These are phyloP conservation scores for Chaetomium tenue DNA, from an alignment of 495 filamentous ascomycete genomes.

Conservation along the genomic window DNA sequence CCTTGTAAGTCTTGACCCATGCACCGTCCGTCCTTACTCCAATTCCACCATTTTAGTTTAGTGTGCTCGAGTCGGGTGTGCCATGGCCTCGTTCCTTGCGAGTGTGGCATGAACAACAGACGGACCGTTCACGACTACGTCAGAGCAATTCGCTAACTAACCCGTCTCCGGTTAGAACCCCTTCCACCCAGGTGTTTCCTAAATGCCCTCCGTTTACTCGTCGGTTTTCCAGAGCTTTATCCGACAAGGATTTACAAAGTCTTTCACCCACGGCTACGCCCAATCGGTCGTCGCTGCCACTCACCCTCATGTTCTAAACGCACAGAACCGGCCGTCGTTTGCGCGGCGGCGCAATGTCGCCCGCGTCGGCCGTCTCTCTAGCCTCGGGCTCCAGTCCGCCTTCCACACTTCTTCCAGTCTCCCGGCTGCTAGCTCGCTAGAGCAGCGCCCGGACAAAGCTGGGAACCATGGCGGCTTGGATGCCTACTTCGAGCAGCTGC, in stretches of 20 bases:
- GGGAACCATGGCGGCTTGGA: slow-evolving; percentile 59
- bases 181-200: slow-evolving; percentile 49
- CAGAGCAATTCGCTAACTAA: not conserved
- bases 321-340: slow-evolving; percentile 59
- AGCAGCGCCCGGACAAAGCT: slow-evolving; percentile 46
- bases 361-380: slow-evolving; percentile 56
- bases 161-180: slow-evolving; percentile 31
- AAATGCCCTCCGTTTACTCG: slow-evolving; percentile 62
- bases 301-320: slow-evolving; percentile 77
- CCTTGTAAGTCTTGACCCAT: slow-evolving; percentile 44
- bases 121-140: not conserved
- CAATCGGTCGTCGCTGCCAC: slow-evolving; percentile 95
- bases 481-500: slow-evolving; percentile 86
- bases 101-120: not conserved
- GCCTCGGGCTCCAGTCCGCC: slow-evolving; percentile 69
- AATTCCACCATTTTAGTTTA: not conserved
- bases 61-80: slow-evolving; percentile 4
- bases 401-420: slow-evolving; percentile 57
- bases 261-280: slow-evolving; percentile 94
- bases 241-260: slow-evolving; percentile 94
- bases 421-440: slow-evolving; percentile 33
- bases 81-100: not conserved
- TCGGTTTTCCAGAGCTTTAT: slow-evolving; percentile 76
- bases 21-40: not conserved
- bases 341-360: slow-evolving; percentile 44